Base-by-base conservation (phyloP, 2,329 filamentous ascomycete species). In the Colletotrichum lentis region DNA sequence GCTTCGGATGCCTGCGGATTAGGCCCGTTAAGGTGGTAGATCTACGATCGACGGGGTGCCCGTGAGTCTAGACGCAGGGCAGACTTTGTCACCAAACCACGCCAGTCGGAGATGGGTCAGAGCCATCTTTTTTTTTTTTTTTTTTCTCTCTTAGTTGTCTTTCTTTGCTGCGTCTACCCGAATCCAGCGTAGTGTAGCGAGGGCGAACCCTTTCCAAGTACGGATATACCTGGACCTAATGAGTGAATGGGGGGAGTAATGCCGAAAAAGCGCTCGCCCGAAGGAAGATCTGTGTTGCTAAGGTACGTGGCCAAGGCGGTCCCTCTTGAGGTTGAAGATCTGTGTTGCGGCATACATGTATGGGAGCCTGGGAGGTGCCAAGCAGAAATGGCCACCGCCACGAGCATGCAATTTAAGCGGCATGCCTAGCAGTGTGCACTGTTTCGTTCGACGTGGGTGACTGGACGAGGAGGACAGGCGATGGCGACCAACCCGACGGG, bases 11-110 rank as follows among this genome's bases (percentile, higher is more conserved):
- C 50, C 61, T 62, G 20, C 22, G 39, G 37, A 47, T 61, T 70
- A 69, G 56, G 24, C 66, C 49, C 16, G 37, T 69, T 66, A 22
- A 20, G 43, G 69, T 37, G 50, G 41, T 20, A 58, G 69, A 70
- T 69, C 61, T 70, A 62, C 66, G 69, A 70, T 70, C 69, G 43
- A 64, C 58, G 56, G 56, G 58, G 63, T 14, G 50, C 31, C 62
- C 27, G 54, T 16, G 55, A 65, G 62, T 60, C 65, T 61, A 41
- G 65, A 69, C 44, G 66, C 66, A 69, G 62, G 56, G 66, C 37
- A 65, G 55, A 56, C 27, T 56, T 56, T 59, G 55, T 68, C 65
- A 56, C 55, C 50, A 60, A 62, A 37, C 41, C 44, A 44, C 50
- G 50, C 55, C 37, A 22, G 50, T 49, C 18, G 44, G 53, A 35